Percentiles rank a stretch among this genome's conserved stretches.
Conservation (phyloP, 2,329 filamentous ascomycete genomes). For the Cordyceps cicadae region DNA sequence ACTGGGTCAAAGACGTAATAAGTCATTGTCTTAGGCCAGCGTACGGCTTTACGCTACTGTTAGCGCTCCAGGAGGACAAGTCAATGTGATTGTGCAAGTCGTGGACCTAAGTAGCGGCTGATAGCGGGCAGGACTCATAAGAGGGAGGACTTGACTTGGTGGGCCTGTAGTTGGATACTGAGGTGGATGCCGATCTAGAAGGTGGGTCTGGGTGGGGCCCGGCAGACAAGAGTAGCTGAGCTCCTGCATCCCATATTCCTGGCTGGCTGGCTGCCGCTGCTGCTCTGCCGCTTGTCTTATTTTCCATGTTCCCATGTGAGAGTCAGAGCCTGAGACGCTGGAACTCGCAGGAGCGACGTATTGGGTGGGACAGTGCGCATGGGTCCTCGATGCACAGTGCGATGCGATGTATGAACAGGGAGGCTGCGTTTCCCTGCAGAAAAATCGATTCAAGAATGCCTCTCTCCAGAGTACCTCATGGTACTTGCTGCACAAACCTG, state of each 20-base stretch:
- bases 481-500: neutral
- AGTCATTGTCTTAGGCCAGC: conserved; percentile 9
- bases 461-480: too few relatives aligned
- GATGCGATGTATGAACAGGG: neutral
- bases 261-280: neutral
- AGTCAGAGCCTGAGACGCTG: neutral
- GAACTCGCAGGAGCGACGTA: conserved; percentile 5
- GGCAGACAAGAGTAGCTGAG: conserved; percentile 5
- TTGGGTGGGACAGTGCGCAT: neutral
- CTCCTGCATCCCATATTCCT: neutral
- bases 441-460: neutral
- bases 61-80: neutral
- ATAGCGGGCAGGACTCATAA: neutral
- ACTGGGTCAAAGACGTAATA: conserved; percentile 12
- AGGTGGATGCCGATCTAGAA: conserved; percentile 10
- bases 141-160: neutral
- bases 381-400: neutral
- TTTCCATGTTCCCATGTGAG: neutral
- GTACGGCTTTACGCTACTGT: neutral
- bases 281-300: too few relatives aligned
- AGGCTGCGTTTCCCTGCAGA: neutral
- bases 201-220: neutral
- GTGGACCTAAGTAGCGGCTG: neutral
- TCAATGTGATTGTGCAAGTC: neutral
- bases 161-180: neutral